phyloP scores from a whole-genome alignment of 2,329 filamentous ascomycete species.

The Aspergillus amoenus region DNA sequence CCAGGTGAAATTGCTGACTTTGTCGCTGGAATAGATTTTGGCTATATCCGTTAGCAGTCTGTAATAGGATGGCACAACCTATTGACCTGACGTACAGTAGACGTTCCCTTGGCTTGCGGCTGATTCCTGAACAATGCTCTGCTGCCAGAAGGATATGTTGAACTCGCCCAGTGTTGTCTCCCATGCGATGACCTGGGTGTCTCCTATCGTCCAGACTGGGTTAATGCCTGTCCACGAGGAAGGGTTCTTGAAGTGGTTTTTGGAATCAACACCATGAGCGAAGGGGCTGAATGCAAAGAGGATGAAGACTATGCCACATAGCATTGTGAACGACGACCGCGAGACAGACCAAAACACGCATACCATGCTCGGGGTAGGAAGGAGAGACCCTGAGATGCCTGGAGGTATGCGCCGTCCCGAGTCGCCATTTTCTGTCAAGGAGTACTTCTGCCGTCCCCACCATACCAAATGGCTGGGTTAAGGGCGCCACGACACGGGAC shows the following conservation, averaged over 20 bases:
- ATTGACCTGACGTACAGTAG: conserved; percentile 8
- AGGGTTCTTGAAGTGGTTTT: conserved; percentile 6
- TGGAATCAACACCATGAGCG: neutral
- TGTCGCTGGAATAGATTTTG: conserved; percentile 11
- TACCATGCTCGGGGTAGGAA: too few relatives aligned
- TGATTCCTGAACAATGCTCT: conserved; percentile 5
- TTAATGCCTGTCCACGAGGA: conserved; percentile 4
- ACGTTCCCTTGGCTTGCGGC: conserved; percentile 14
- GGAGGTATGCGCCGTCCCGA: too few relatives aligned
- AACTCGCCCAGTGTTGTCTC: conserved; percentile 9
- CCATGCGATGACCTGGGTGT: conserved; percentile 8
- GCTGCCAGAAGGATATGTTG: conserved; percentile 20
- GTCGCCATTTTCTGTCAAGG: too few relatives aligned
- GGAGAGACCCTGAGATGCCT: too few relatives aligned
- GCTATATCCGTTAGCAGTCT: neutral
- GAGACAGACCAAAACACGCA: too few relatives aligned
- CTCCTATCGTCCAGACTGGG: conserved; percentile 6
- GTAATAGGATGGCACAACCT: neutral
- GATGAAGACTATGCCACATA: too few relatives aligned
- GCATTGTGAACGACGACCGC: too few relatives aligned
- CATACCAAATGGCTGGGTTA: too few relatives aligned
- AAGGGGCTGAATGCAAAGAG: too few relatives aligned
- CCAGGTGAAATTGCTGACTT: conserved; percentile 20
- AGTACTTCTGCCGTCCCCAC: too few relatives aligned
- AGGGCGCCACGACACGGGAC: too few relatives aligned